Percentiles rank a stretch among this genome's conserved stretches.
Conservation (phyloP, 805 yeast genomes). For the Starmerella apis region DNA sequence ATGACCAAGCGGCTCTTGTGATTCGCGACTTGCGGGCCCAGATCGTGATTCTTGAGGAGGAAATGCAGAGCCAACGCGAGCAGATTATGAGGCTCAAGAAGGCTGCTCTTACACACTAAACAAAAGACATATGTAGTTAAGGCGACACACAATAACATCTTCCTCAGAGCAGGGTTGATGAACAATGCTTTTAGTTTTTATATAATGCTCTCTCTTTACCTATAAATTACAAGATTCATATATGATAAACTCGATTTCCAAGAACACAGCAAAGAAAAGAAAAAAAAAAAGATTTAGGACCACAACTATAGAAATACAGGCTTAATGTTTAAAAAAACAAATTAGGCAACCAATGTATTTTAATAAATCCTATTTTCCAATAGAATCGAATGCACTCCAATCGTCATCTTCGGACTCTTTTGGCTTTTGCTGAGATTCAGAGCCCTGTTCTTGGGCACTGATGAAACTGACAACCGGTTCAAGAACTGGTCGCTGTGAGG, state of each 20-base stretch:
- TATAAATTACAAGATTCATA: not conserved
- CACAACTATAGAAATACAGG: no score
- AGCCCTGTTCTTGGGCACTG: conserved; percentile 1
- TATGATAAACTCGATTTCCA: no score
- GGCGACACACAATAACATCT: no score
- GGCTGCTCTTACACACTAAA: conserved; percentile 24
- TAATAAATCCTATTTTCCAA: conserved; percentile 30
- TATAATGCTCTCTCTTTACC: not conserved
- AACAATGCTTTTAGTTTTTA: not conserved
- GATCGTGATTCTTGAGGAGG: conserved; percentile 67
- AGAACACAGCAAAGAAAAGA: not conserved
- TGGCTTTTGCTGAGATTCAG: not conserved
- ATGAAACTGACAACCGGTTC: conserved; percentile 29
- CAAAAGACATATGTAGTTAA: no score
- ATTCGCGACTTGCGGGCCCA: conserved; percentile 79
- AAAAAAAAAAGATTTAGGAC: not conserved
- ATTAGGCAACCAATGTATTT: no score
- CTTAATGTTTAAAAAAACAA: no score
- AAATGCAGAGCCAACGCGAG: conserved; percentile 55
- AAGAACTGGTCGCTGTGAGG: conserved; percentile 58
- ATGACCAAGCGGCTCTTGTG: conserved; percentile 58
- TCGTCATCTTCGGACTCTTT: conserved; percentile 23
- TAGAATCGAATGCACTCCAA: conserved; percentile 34
- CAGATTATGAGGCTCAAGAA: conserved; percentile 28
- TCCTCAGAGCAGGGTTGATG: no score